Evolutionary conservation across 176 grass and related monocot genomes (phyloP), one percentile per base, ranked within the genome.

Genomic region (Pontederia paniculata): DNA sequence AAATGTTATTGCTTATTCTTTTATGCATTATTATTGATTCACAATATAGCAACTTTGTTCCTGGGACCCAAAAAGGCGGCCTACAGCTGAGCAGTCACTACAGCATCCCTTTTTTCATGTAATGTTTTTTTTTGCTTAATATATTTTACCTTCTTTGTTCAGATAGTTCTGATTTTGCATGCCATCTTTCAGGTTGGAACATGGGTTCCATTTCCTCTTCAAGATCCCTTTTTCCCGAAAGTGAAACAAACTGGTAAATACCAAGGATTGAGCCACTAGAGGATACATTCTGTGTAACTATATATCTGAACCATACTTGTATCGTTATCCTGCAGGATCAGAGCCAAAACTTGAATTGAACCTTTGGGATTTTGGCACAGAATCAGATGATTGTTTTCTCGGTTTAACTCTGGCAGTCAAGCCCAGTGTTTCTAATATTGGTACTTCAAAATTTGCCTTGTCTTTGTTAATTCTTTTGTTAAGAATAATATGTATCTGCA

Each of bases 31-130:
- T 66, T 67, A 5, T 42, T 16, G 42, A 55, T 68, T 22, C 54
- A 82, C 68, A 60, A 50, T 0, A 17, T 45, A 95, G 89, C 76
- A 77, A 83, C 76, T 95, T 55, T 95, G 89, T 48, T 95, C 84
- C 50, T 95, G 89, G 89, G 84, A 95, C 77, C 89, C 81, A 9
- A 72, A 13, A 68, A 85, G 73, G 60, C 85, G 89, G 73, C 84
- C 89, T 75, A 89, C 76, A 50, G 84, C 81, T 46, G 89, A 95
- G 70, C 84, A 95, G 78, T 64, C 76, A 63, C 68, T 95, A 68
- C 84, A 85, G 0, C 89, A 95, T 59, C 81, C 89, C 19, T 95
- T 89, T 77, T 95, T 95, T 77, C 81, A 88, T 70, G 89, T 95
- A 95, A 61, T 67, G 20, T 42, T 63, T 58, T 72, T n/a, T 15